phyloP scores from a whole-genome alignment of 495 filamentous ascomycete genomes.

The Podospora bellae-mahoneyi region DNA sequence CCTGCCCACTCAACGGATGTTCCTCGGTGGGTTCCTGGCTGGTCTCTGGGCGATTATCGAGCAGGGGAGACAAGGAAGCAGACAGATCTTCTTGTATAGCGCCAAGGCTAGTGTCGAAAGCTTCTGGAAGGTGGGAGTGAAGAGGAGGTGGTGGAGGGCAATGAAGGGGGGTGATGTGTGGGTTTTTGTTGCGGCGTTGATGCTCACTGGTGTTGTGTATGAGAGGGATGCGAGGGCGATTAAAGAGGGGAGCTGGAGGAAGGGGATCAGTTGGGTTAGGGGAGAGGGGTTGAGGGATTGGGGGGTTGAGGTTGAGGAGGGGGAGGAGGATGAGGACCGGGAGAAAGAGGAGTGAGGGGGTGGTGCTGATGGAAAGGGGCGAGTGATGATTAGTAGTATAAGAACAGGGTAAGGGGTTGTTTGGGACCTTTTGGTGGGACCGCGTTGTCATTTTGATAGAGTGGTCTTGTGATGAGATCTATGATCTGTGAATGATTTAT shows the following conservation, averaged over 20 bases:
- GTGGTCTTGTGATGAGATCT: not conserved
- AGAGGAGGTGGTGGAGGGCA: constrained; percentile 77
- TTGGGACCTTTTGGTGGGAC: not conserved
- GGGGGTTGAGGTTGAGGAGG: constrained; percentile 35
- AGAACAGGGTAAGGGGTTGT: not conserved
- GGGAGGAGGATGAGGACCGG: constrained; percentile 22
- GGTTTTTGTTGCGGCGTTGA: constrained; percentile 74
- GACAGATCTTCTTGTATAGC: constrained; percentile 66
- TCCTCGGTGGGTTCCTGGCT: constrained; percentile 78
- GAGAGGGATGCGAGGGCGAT: constrained; percentile 67
- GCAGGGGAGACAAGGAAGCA: constrained; percentile 48
- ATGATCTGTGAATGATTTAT: constrained; percentile 13
- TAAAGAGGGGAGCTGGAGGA: constrained; percentile 63
- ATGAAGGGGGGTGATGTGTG: constrained; percentile 77
- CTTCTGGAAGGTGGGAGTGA: constrained; percentile 86
- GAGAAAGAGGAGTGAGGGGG: constrained; percentile 16
- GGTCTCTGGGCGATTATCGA: constrained; percentile 79
- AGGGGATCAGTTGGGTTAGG: constrained; percentile 67
- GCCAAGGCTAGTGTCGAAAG: constrained; percentile 71
- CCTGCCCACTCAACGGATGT: constrained; percentile 80
- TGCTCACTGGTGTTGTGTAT: constrained; percentile 72
- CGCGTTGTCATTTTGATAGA: not conserved
- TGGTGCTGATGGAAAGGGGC: not conserved
- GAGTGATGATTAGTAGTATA: not conserved
- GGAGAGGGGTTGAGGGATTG: constrained; percentile 55